Evolutionary conservation across 2,329 filamentous ascomycete species (phyloP).

Genomic region (Chrysosphaeria jannelii): DNA sequence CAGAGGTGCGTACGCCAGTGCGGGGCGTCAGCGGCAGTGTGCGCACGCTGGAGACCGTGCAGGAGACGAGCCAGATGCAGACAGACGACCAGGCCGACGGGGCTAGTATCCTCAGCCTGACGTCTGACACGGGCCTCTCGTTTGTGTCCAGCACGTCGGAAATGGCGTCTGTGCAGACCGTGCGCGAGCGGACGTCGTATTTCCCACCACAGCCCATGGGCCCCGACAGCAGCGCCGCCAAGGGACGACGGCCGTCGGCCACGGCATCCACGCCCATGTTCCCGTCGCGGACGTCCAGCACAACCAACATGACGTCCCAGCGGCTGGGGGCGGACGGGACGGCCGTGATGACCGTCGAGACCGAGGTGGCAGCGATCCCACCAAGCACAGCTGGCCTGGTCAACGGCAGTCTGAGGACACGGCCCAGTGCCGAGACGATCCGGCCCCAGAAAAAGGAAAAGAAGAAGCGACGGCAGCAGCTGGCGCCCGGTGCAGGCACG

Average conservation of each 20-base stretch:
- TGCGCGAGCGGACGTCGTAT: too few relatives aligned
- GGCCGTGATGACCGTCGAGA: slow-evolving; percentile 86
- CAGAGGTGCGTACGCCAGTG: slow-evolving; percentile 27
- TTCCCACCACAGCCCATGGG: too few relatives aligned
- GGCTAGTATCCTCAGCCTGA: slow-evolving; percentile 9
- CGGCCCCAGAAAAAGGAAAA: slow-evolving; percentile 83
- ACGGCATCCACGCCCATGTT: too few relatives aligned
- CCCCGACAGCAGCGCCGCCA: slow-evolving; percentile 12
- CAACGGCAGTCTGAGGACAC: slow-evolving; percentile 49
- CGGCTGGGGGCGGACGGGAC: slow-evolving; percentile 32
- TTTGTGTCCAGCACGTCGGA: slow-evolving; percentile 13
- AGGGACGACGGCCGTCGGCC: too few relatives aligned
- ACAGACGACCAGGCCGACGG: too few relatives aligned
- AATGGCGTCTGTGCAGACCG: slow-evolving; percentile 13
- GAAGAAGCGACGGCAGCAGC: slow-evolving; percentile 43
- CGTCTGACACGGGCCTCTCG: slow-evolving; percentile 12
- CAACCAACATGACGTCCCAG: slow-evolving; percentile 18
- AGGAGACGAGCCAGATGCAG: slow-evolving; percentile 56
- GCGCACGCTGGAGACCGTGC: slow-evolving; percentile 58
- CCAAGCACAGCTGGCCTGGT: slow-evolving; percentile 29
- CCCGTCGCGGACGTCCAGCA: slow-evolving; percentile 36
- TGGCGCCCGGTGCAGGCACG: slow-evolving; percentile 48
- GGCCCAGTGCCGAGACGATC: slow-evolving; percentile 86
- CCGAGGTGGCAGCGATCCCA: slow-evolving; percentile 75
- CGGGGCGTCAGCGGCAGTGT: slow-evolving; percentile 26